Base-by-base conservation (phyloP, 164 flowering plant species). In the Amborella trichopoda region DNA sequence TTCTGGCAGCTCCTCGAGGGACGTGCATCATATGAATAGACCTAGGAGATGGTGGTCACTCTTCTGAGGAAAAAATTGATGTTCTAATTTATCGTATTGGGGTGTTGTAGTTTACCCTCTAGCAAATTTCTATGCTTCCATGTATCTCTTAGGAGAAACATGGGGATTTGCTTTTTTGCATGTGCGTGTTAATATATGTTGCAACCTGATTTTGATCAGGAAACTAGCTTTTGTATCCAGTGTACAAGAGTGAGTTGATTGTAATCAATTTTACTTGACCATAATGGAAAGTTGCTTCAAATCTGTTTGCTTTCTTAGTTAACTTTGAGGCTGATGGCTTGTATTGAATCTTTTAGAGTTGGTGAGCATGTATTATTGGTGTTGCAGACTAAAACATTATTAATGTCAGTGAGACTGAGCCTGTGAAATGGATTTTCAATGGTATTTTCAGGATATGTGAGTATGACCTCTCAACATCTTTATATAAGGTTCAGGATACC, bases 1-100 rank as follows among this genome's bases (percentile, higher is more conserved):
- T 4, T 17, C 34, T 23, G 61, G 56, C 24, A 49, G 28, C 19
- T 50, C 66, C 6, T 32, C 52, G 23, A 46, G 53, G 14, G 26
- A 54, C 18, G 52, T 40, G 50, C 66, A 49, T 33, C 63, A 75
- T 51, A 74, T 52, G 34, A 66, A 54, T 50, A 68, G 71, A 49
- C 72, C 61, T 56, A 68, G 83, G 58, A 76, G 89, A 62, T 81
- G 88, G 90, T 79, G 80, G 86, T 64, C 74, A 34, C 52, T 76
- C 26, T 74, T 74, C 48, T 76, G 55, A 49, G 26, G 22, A 17
- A 16, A 28, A 5, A 23, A 9, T 6, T 13, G 6, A 6, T 30
- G 6, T 13, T 30, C 34, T 6, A 6, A 6, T 30, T 13, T 6
- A 6, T 6, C 13, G 34, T 30, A 6, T 6, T 30, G 6, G 6